Base-by-base conservation (phyloP, 495 filamentous ascomycete genomes). In the Aspergillus sclerotiicarbonarius region DNA sequence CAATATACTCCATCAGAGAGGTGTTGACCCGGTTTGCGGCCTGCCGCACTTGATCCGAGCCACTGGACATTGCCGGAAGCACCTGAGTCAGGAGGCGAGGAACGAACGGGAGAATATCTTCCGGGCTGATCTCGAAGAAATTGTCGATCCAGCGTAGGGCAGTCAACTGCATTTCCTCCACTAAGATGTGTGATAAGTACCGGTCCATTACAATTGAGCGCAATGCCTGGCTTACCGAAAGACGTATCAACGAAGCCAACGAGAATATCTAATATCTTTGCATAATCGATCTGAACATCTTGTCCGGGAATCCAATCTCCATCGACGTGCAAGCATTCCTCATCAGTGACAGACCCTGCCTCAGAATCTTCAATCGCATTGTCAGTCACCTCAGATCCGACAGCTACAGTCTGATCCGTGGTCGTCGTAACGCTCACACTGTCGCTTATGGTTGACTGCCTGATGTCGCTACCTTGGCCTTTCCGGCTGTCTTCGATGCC, bases 291-390 rank as follows among this genome's bases (percentile, higher is more conserved):
- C 53, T 94, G 87, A 5, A 98, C 91, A 72, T 99, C 95, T 76
- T 98, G 94, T 4, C 95, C 95, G 0, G 95, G 95, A 19, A 98
- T 84, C 92, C 92, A 99, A 60, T 96, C 92, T 51, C 90, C 92
- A 60, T 97, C 92, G 41, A 80, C 64, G 12, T 76, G 87, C 43
- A 82, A 82, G 7, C 77, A 78, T 29, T 87, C 86, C 20, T 89
- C 87, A 25, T 87, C 86, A 39, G 76, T 74, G 6, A 74, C 76
- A 21, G 81, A 82, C 2, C 73, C 81, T 3, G 87, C 88, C 35
- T 84, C 87, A 1, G 75, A 82, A 49, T 86, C 83, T 19, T 79
- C 80, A 29, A 84, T 69, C 3, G 73, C 72, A 58, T 75, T 76
- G 13, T 81, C 79, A 33, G 75, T 67, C 35, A 69, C 76, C 30